These are phyloP conservation scores for Taphrina pruni DNA, from an alignment of 1,139 yeast genomes.

Conservation along the genomic window DNA sequence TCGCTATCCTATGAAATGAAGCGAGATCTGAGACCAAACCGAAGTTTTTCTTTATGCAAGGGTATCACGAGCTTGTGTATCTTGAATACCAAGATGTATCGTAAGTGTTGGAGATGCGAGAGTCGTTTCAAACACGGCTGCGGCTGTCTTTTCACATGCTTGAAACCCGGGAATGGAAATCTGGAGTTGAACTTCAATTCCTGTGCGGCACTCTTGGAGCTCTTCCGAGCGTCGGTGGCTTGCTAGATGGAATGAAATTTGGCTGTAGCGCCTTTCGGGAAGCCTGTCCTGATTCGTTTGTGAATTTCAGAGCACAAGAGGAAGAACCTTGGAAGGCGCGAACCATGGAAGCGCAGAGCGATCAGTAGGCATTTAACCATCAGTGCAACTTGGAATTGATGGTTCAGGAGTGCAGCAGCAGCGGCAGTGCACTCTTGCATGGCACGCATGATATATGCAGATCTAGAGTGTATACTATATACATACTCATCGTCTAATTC, in stretches of 20 bases:
- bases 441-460: no score
- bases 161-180: background rate
- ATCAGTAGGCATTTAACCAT: no score
- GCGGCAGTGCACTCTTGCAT: no score
- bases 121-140: background rate
- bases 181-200: background rate
- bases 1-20: background rate
- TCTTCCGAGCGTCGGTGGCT: background rate
- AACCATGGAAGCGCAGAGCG: no score
- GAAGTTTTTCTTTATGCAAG: no score
- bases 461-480: no score
- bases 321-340: no score
- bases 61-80: no score
- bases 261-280: background rate
- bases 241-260: background rate
- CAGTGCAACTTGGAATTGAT: background rate
- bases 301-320: background rate
- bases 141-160: conserved; percentile 7
- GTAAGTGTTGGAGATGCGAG: background rate
- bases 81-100: no score
- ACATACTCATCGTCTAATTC: no score
- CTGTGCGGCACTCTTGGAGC: background rate
- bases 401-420: background rate
- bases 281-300: background rate
- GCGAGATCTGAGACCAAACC: background rate